Evolutionary conservation across 805 yeast genomes (phyloP).

Genomic region (Candida patagonica): DNA sequence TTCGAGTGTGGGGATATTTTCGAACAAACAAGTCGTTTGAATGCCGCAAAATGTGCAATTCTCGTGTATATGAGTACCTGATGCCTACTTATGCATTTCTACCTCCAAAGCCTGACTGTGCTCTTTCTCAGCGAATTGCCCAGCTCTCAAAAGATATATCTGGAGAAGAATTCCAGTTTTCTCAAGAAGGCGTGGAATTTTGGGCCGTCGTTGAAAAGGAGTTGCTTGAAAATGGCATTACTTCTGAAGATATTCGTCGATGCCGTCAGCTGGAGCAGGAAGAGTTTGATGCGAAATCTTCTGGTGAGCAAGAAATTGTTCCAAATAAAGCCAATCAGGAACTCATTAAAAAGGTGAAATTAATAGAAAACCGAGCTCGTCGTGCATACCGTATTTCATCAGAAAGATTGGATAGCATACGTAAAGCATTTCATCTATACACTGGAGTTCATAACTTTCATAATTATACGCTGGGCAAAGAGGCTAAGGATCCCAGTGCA

Average conservation of each 20-base stretch:
- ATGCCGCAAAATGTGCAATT: slow-evolving; percentile 89
- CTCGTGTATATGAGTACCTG: slow-evolving; percentile 90
- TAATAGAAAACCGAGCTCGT: slow-evolving; percentile 42
- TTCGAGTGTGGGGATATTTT: slow-evolving; percentile 87
- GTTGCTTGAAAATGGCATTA: slow-evolving; percentile 33
- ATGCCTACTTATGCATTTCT: slow-evolving; percentile 85
- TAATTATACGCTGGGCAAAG: slow-evolving; percentile 76
- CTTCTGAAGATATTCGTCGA: slow-evolving; percentile 17
- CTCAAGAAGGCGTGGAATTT: slow-evolving; percentile 59
- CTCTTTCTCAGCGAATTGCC: slow-evolving; percentile 50
- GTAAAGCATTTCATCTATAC: slow-evolving; percentile 62
- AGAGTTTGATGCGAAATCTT: slow-evolving; percentile 9
- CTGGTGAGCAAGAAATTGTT: slow-evolving; percentile 14
- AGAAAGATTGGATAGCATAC: slow-evolving; percentile 52
- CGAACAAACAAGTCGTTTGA: slow-evolving; percentile 87
- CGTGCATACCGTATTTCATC: slow-evolving; percentile 47
- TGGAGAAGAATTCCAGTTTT: slow-evolving; percentile 47
- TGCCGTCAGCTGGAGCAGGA: slow-evolving; percentile 11
- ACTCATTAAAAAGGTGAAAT: slow-evolving; percentile 8
- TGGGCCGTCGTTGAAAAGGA: slow-evolving; percentile 47
- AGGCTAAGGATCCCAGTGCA: slow-evolving; percentile 77
- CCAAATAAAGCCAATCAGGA: slow-evolving; percentile 35
- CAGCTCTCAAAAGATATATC: slow-evolving; percentile 47
- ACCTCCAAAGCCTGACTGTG: slow-evolving; percentile 77
- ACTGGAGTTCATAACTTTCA: slow-evolving; percentile 90